These are phyloP conservation scores for Schoenoplectus triqueter DNA, from an alignment of 202 grass and related monocot species.

Conservation along the genomic window DNA sequence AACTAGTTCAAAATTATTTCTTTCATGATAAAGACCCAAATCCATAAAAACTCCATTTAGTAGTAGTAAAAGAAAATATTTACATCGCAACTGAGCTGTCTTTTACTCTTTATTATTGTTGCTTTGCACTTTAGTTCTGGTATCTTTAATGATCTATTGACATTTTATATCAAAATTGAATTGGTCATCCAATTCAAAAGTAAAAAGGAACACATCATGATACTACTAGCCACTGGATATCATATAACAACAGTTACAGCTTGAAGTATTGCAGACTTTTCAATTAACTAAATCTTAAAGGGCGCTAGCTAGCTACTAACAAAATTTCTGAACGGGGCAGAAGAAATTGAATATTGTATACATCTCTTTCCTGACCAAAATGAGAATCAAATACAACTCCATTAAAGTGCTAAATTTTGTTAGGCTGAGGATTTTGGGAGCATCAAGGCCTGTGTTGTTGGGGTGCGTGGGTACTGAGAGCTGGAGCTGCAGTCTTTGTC, in stretches of 20 bases:
- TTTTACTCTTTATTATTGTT: neutral
- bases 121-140: neutral
- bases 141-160: neutral
- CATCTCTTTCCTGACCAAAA: conserved; percentile 5
- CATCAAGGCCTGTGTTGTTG: conserved; percentile 37
- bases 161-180: neutral
- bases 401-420: neutral
- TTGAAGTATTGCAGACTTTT: neutral
- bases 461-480: conserved; percentile 20
- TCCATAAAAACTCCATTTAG: neutral
- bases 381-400: conserved; percentile 28
- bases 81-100: neutral
- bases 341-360: neutral
- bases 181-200: neutral
- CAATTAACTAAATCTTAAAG: neutral
- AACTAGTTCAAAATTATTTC: neutral
- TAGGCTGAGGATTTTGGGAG: neutral
- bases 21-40: neutral
- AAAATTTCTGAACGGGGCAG: neutral
- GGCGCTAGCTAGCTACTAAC: conserved; percentile 10
- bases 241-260: conserved; percentile 1
- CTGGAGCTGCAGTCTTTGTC: neutral
- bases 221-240: neutral
- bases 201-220: neutral
- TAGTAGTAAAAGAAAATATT: neutral